These are phyloP conservation scores for Cadophora sp. DNA, from an alignment of 2,329 filamentous ascomycete species.

Conservation along the genomic window DNA sequence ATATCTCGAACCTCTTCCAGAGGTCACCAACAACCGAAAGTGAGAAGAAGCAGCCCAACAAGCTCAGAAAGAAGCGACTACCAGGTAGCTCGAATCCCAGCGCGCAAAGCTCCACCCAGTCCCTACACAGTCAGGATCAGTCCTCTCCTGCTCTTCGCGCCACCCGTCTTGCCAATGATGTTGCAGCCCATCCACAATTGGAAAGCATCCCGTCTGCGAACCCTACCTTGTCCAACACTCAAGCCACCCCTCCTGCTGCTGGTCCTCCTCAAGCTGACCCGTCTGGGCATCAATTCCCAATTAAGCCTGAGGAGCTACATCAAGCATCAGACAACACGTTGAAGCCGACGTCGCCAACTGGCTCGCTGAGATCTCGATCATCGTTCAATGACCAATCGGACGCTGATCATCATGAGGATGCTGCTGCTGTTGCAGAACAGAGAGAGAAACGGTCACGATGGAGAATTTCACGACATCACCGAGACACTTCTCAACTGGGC, in stretches of 20 bases:
- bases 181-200: slow-evolving; percentile 38
- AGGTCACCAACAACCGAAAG: slow-evolving; percentile 68
- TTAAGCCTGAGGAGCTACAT: slow-evolving; percentile 34
- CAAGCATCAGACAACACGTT: slow-evolving; percentile 50
- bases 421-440: slow-evolving; percentile 58
- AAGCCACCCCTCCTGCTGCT: slow-evolving; percentile 37
- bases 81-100: slow-evolving; percentile 81
- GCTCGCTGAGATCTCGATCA: slow-evolving; percentile 70
- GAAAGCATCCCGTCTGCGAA: slow-evolving; percentile 40
- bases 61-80: slow-evolving; percentile 83
- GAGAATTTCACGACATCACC: slow-evolving; percentile 71
- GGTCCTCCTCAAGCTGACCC: slow-evolving; percentile 39
- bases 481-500: slow-evolving; percentile 53
- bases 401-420: slow-evolving; percentile 73
- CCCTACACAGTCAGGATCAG: slow-evolving; percentile 58
- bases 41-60: slow-evolving; percentile 81
- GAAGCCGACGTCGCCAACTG: slow-evolving; percentile 74
- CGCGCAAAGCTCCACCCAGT: slow-evolving; percentile 88
- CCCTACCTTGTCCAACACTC: slow-evolving; percentile 32
- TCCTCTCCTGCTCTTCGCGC: slow-evolving; percentile 44
- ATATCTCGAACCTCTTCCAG: slow-evolving; percentile 73
- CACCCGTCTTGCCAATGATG: slow-evolving; percentile 43
- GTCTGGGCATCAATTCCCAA: slow-evolving; percentile 29
- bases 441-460: slow-evolving; percentile 77
- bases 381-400: slow-evolving; percentile 84